Percentiles rank a stretch among this genome's conserved stretches.
These are phyloP conservation scores for Puccinia polysora DNA, from an alignment of 1,284 basidiomycete genomes.

Conservation along the genomic window DNA sequence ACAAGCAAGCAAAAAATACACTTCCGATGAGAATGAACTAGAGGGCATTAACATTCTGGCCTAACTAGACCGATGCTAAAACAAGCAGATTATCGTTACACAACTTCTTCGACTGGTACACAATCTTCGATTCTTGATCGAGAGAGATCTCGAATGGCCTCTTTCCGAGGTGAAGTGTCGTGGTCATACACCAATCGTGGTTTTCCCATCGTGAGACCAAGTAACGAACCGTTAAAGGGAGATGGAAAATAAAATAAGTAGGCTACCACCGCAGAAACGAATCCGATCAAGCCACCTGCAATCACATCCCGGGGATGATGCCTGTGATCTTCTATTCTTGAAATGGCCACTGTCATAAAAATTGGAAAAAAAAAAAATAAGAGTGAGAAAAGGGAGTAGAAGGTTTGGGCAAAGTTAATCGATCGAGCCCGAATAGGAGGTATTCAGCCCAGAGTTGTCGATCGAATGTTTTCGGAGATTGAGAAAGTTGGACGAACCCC, in stretches of 20 bases:
- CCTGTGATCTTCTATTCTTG: conserved; percentile 37
- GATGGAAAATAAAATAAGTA: conserved; percentile 43
- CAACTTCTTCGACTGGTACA: background rate
- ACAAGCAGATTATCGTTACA: too few species aligned
- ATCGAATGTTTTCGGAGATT: background rate
- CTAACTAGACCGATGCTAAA: too few species aligned
- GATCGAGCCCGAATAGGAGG: background rate
- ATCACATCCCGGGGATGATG: conserved; percentile 38
- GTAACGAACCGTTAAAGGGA: conserved; percentile 32
- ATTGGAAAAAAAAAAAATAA: background rate
- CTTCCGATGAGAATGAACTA: too few species aligned
- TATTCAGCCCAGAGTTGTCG: background rate
- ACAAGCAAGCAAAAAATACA: too few species aligned
- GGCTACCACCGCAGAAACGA: conserved; percentile 23
- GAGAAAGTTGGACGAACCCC: conserved; percentile 23
- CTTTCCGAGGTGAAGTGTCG: conserved; percentile 15
- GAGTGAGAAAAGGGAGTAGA: too few species aligned
- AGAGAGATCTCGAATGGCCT: background rate
- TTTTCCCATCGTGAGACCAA: conserved; percentile 37
- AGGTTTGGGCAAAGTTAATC: too few species aligned
- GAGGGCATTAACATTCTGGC: too few species aligned
- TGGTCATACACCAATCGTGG: conserved; percentile 32
- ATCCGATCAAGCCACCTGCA: conserved; percentile 35
- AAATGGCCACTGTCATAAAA: conserved; percentile 14
- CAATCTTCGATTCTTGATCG: background rate